Conservation (phyloP, 2,329 filamentous ascomycete genomes). For the Arthrobotrys iridis region DNA sequence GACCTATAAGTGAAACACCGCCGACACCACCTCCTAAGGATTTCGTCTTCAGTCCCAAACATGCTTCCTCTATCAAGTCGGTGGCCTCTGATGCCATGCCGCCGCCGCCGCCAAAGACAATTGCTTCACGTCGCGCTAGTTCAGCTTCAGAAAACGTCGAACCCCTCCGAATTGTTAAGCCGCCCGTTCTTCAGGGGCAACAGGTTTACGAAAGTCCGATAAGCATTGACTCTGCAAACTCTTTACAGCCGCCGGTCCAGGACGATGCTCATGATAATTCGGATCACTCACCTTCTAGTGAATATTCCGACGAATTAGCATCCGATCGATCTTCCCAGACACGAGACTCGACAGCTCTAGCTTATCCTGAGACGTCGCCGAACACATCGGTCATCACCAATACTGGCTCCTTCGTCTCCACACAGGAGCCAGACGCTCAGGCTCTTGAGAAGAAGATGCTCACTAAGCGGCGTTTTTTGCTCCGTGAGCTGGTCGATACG, state of each 20-base stretch:
- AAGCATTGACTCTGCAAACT: slow-evolving; percentile 35
- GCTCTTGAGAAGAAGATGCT: slow-evolving; percentile 75
- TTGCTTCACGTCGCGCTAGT: slow-evolving; percentile 42
- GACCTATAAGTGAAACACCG: slow-evolving; percentile 43
- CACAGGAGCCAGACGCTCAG: slow-evolving; percentile 67
- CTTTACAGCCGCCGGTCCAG: slow-evolving; percentile 11
- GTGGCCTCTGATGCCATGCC: slow-evolving; percentile 51
- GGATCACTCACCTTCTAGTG: slow-evolving; percentile 57
- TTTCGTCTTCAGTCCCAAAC: slow-evolving; percentile 47
- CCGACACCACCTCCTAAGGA: slow-evolving; percentile 50
- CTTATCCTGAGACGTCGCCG: slow-evolving; percentile 41
- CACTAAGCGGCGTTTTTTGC: slow-evolving; percentile 80
- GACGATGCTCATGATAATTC: slow-evolving; percentile 52
- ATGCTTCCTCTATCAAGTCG: slow-evolving; percentile 49
- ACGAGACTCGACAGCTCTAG: slow-evolving; percentile 21
- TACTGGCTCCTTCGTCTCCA: slow-evolving; percentile 58
- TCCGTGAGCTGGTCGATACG: slow-evolving; percentile 92
- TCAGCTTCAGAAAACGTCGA: slow-evolving; percentile 42
- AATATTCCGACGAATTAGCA: slow-evolving; percentile 57
- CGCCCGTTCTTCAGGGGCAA: slow-evolving; percentile 20
- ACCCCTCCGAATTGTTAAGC: slow-evolving; percentile 44
- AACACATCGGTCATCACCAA: slow-evolving; percentile 49
- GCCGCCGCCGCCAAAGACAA: slow-evolving; percentile 44
- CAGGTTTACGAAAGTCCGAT: slow-evolving; percentile 47
- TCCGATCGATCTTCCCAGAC: slow-evolving; percentile 45